A percentile compares a stretch with the other conserved stretches of the same genome.
phyloP scores from a whole-genome alignment of 306 rosid species.

The Cicer bijugum region DNA sequence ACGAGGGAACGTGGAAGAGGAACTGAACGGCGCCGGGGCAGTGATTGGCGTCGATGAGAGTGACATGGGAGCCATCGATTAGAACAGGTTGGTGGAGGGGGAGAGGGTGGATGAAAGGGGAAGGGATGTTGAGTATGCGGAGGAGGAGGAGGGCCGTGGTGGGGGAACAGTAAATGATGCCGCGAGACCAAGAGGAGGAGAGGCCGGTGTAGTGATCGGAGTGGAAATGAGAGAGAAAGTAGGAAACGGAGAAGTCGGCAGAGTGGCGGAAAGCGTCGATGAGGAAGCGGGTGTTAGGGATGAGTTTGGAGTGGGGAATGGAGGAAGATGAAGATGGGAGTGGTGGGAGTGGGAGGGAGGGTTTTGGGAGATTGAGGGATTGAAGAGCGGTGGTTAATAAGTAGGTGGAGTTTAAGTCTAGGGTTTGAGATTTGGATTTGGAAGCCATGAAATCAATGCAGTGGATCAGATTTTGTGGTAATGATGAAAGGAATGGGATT shows the following conservation, averaged over 20 bases:
- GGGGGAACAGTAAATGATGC: constrained; percentile 74
- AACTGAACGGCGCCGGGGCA: constrained; percentile 93
- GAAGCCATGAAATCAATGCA: constrained; percentile 45
- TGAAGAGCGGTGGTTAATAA: constrained; percentile 62
- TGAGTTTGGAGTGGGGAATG: constrained; percentile 72
- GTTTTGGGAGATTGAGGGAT: constrained; percentile 32
- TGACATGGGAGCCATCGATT: constrained; percentile 64
- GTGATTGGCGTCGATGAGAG: constrained; percentile 80
- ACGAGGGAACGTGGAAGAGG: constrained; percentile 49
- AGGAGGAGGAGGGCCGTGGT: constrained; percentile 64
- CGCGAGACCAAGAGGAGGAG: constrained; percentile 68
- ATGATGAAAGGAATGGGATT: not conserved
- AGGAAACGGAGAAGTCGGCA: constrained; percentile 61
- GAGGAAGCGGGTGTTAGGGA: constrained; percentile 80
- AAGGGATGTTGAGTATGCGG: constrained; percentile 57
- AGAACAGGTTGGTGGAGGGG: constrained; percentile 50
- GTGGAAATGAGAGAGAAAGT: constrained; percentile 96
- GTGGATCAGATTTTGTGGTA: not conserved
- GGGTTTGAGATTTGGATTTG: constrained; percentile 49
- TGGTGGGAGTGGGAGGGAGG: constrained; percentile 37
- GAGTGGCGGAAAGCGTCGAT: constrained; percentile 81
- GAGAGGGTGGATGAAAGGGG: constrained; percentile 55
- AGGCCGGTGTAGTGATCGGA: constrained; percentile 90
- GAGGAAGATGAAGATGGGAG: constrained; percentile 9
- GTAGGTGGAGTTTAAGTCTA: constrained; percentile 54